Base-by-base conservation (phyloP, 192 early-diverging fungal genomes). In the Paraglomus occultum region DNA sequence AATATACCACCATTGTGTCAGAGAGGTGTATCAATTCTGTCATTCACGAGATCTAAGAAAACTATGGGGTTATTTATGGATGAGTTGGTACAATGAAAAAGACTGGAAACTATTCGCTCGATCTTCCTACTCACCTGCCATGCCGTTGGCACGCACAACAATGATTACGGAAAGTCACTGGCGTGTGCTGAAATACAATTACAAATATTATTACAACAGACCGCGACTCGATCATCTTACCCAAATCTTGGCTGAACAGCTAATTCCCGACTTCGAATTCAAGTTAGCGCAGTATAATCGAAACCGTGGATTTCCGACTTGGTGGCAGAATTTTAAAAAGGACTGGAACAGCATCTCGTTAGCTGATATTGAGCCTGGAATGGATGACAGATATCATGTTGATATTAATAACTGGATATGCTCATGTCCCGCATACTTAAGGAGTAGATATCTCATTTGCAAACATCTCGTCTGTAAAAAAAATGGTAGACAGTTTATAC, bases 11-110 rank as follows among this genome's bases (percentile, higher is more conserved):
- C 7, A 63, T 7, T 63, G 46, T 48, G 20, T 11, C 45, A 0
- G 48, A 46, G 9, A 63, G 48, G 46, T 5, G 12, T 64, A 64
- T 64, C 17, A 47, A n/a, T 64, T 64, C 50, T 64, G 47, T 47
- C 8, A 23, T 50, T 49, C 46, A n/a, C 3, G 50, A 38, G 48
- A 64, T 38, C 47, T 49, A 48, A 7, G 22, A n/a, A 47, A 4
- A 31, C 49, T 64, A 23, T 64, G 6, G 5, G 12, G 20, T 22
- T 63, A 63, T 47, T 0, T 64, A 39, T 60, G 15, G 17, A 4
- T 40, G n/a, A 15, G 45, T 8, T 61, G 59, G 17, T 61, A 61
- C 8, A 49, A 64, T 14, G 50, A 22, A 50, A 64, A 23, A 18
- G 46, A 64, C 14, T 64, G 20, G 11, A 50, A 48, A 12, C 6